Conservation (phyloP, 352 stramenopile species). For the Globisporangium heterothallicum region DNA sequence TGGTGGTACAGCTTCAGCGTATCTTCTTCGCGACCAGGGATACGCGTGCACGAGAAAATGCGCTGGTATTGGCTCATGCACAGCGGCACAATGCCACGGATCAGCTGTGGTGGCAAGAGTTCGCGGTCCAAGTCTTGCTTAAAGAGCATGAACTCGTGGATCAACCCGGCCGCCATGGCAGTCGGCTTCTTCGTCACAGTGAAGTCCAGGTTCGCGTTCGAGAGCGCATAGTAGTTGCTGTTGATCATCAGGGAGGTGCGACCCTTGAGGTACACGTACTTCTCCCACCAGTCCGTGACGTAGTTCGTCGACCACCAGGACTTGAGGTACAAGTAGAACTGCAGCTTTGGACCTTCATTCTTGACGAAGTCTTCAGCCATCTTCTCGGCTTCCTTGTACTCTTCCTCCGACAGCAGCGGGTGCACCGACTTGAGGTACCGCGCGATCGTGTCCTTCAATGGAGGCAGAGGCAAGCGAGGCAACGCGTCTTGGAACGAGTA, state of each 20-base stretch:
- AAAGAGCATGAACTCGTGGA: constrained; percentile 83
- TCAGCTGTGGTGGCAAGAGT: constrained; percentile 70
- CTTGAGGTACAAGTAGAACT: constrained; percentile 90
- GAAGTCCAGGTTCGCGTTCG: constrained; percentile 54
- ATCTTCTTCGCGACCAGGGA: constrained; percentile 84
- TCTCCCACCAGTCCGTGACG: constrained; percentile 88
- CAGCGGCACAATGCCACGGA: constrained; percentile 81
- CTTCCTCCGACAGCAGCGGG: constrained; percentile 77
- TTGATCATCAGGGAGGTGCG: constrained; percentile 89
- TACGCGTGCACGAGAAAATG: constrained; percentile 88
- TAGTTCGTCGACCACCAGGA: constrained; percentile 89
- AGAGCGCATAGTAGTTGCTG: constrained; percentile 90
- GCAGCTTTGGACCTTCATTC: constrained; percentile 85
- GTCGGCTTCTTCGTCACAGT: constrained; percentile 52
- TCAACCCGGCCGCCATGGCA: constrained; percentile 57
- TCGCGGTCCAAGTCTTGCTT: constrained; percentile 85
- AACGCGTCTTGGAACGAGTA: constrained; percentile 91
- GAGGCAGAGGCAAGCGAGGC: constrained; percentile 88
- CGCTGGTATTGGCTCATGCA: constrained; percentile 90
- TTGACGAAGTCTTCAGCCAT: constrained; percentile 85
- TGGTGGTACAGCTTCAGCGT: constrained; percentile 61
- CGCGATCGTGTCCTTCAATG: constrained; percentile 90
- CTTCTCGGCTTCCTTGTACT: constrained; percentile 86
- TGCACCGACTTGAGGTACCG: constrained; percentile 91
- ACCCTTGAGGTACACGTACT: constrained; percentile 87